phyloP scores from a whole-genome alignment of 768 basidiomycete genomes.

The Amanita muscaria region DNA sequence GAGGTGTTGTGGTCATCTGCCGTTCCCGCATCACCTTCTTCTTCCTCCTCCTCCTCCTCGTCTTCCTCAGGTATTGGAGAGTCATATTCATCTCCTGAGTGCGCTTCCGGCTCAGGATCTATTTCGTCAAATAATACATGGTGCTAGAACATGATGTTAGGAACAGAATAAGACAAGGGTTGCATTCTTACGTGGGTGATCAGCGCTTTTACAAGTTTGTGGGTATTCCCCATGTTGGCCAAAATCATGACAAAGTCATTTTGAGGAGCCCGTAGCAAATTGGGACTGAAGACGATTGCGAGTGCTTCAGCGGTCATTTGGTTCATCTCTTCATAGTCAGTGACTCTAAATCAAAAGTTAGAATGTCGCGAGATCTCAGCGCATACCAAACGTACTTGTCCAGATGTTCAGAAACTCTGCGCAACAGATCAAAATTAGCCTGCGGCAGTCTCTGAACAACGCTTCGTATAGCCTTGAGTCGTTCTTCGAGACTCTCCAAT shows the following conservation, averaged over 20 bases:
- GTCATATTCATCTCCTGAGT: constrained; percentile 55
- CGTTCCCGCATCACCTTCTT: constrained; percentile 3
- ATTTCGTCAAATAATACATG: constrained; percentile 67
- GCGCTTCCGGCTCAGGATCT: constrained; percentile 53
- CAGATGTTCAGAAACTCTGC: constrained; percentile 75
- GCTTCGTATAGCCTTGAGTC: constrained; percentile 52
- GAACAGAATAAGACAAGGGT: neutral
- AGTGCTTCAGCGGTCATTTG: constrained; percentile 85
- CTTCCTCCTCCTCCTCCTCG: constrained; percentile 42
- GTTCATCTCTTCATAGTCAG: constrained; percentile 80
- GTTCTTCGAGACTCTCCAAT: constrained; percentile 59
- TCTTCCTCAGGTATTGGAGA: constrained; percentile 62
- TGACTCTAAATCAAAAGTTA: constrained; percentile 42
- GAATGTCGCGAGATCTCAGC: neutral
- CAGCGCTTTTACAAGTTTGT: constrained; percentile 66
- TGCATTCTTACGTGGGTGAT: constrained; percentile 57
- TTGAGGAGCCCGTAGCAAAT: constrained; percentile 66
- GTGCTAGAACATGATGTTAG: constrained; percentile 28
- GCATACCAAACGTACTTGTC: constrained; percentile 43
- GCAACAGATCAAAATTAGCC: constrained; percentile 71
- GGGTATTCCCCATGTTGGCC: constrained; percentile 71
- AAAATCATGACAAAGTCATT: constrained; percentile 73
- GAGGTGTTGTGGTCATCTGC: neutral
- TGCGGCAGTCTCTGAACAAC: constrained; percentile 65
- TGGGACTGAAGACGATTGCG: constrained; percentile 81